Conservation (phyloP, 805 yeast species). For the Brettanomyces bruxellensis region DNA sequence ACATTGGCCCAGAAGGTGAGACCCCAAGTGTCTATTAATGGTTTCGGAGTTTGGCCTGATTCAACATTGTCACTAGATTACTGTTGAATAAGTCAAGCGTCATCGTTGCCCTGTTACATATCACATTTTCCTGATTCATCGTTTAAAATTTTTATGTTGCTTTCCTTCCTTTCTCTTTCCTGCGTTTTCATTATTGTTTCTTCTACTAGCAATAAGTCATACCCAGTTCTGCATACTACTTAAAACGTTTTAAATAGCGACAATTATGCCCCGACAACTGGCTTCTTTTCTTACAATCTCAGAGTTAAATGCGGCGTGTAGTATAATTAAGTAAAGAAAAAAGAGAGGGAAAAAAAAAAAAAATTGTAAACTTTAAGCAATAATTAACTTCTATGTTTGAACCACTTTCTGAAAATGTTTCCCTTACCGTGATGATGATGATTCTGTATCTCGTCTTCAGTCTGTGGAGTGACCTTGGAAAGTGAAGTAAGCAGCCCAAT, state of each 20-base stretch:
- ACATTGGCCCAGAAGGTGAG: slow-evolving; percentile 91
- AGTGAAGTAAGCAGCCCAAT: too few relatives aligned
- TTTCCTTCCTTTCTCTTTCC: not conserved
- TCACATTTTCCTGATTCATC: not conserved
- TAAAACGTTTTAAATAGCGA: too few relatives aligned
- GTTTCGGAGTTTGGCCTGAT: not conserved
- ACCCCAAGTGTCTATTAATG: slow-evolving; percentile 46
- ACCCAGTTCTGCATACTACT: too few relatives aligned
- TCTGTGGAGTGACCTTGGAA: too few relatives aligned
- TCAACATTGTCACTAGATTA: not conserved
- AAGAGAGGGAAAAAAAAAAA: too few relatives aligned
- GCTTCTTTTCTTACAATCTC: not conserved
- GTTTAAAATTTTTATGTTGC: not conserved
- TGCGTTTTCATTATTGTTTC: not conserved
- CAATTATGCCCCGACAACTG: too few relatives aligned
- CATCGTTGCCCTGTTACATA: not conserved
- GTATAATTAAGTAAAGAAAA: too few relatives aligned
- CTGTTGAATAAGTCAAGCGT: not conserved
- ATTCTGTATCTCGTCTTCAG: too few relatives aligned
- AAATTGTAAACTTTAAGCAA: not conserved
- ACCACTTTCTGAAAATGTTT: not conserved
- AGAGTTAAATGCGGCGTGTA: too few relatives aligned
- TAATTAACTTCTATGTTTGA: not conserved
- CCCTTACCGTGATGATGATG: not conserved
- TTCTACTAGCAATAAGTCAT: not conserved